Conservation (phyloP, 768 basidiomycete species). For the Coprinopsis sp. region DNA sequence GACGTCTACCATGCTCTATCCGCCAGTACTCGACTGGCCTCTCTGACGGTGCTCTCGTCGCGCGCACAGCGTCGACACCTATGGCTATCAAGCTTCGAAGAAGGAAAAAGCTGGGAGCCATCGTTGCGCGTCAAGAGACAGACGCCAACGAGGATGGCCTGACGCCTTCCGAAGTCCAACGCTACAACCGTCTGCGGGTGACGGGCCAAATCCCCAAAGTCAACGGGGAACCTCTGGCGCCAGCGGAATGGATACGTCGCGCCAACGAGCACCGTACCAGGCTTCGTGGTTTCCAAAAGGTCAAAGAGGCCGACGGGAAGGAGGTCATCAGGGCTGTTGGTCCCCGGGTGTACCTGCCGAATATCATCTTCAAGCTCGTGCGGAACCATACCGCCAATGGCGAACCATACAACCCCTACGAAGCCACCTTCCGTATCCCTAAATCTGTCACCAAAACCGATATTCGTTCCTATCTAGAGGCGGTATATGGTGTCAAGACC, state of each 20-base stretch:
- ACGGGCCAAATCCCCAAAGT: conserved; percentile 42
- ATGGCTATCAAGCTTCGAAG: conserved; percentile 71
- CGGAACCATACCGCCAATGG: conserved; percentile 76
- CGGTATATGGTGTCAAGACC: conserved; percentile 83
- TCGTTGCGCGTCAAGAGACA: conserved; percentile 27
- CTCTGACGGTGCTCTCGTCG: conserved; percentile 42
- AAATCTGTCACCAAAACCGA: conserved; percentile 89
- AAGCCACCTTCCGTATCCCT: conserved; percentile 93
- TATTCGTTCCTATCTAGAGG: conserved; percentile 75
- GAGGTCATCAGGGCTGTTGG: conserved; percentile 59
- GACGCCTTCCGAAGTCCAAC: conserved; percentile 59
- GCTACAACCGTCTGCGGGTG: conserved; percentile 55
- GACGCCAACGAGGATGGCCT: conserved; percentile 54
- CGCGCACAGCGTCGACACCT: conserved; percentile 68
- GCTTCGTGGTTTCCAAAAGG: conserved; percentile 57
- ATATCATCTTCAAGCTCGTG: conserved; percentile 76
- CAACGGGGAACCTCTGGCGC: conserved; percentile 37
- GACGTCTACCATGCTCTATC: conserved; percentile 21
- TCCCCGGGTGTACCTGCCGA: conserved; percentile 84
- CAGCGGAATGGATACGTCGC: conserved; percentile 54
- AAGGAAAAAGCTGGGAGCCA: conserved; percentile 40
- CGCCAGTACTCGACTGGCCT: conserved; percentile 34
- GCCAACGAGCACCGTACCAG: conserved; percentile 58
- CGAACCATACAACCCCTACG: conserved; percentile 87
- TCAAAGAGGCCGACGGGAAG: conserved; percentile 33